A percentile compares a stretch with the other conserved stretches of the same genome.
phyloP scores from a whole-genome alignment of 2,329 filamentous ascomycete species.

The Chaetomium sp. region DNA sequence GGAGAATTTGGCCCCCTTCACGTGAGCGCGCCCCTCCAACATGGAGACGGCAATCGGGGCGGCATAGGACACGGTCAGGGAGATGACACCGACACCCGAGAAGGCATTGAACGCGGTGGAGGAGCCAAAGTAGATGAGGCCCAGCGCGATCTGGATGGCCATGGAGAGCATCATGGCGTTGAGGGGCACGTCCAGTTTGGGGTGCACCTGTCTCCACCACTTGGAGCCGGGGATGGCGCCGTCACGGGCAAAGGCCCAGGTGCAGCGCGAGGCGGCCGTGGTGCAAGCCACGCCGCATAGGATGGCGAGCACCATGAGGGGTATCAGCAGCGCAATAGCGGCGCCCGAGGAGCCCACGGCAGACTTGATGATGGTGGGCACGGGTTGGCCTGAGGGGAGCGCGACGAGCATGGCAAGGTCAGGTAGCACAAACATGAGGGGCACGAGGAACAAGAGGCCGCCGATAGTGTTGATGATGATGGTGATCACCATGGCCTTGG shows the following conservation, averaged over 20 bases:
- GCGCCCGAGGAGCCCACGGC: conserved; percentile 63
- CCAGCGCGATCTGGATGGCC: conserved; percentile 64
- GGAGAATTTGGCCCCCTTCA: conserved; percentile 60
- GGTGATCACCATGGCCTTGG: conserved; percentile 71
- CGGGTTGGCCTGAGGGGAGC: conserved; percentile 61
- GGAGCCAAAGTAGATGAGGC: conserved; percentile 70
- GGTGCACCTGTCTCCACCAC: conserved; percentile 64
- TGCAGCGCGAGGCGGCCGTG: conserved; percentile 67
- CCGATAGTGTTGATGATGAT: conserved; percentile 67
- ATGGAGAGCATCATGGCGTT: conserved; percentile 75
- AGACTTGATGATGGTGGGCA: conserved; percentile 64
- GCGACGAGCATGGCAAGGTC: conserved; percentile 58
- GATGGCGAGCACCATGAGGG: conserved; percentile 66
- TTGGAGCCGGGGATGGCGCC: conserved; percentile 67
- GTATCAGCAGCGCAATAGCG: conserved; percentile 64
- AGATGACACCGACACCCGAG: conserved; percentile 70
- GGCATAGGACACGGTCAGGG: conserved; percentile 68
- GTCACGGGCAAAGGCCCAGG: conserved; percentile 71
- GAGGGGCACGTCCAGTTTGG: conserved; percentile 63
- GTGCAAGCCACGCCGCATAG: conserved; percentile 71
- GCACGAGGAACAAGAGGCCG: conserved; percentile 69
- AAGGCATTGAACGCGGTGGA: conserved; percentile 72
- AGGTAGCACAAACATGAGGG: conserved; percentile 69
- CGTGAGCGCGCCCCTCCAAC: conserved; percentile 59
- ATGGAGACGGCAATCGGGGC: conserved; percentile 67